Evolutionary conservation across 306 rosid species (phyloP).

Genomic region (Notholithocarpus densiflorus): DNA sequence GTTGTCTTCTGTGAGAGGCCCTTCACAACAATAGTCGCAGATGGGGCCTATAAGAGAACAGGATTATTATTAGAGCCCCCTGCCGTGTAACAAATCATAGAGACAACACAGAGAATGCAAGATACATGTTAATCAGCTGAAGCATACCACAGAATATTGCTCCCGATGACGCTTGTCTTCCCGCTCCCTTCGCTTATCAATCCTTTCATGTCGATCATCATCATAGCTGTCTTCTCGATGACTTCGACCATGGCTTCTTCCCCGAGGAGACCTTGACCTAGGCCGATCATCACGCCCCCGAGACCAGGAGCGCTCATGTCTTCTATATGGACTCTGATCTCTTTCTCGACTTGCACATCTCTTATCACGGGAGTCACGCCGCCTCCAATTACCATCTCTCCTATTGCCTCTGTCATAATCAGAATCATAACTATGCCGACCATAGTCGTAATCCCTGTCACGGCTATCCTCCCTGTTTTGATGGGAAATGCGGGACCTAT

Average conservation of each 20-base stretch:
- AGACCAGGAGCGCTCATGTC: constrained; percentile 64
- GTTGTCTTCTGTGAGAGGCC: constrained; percentile 94
- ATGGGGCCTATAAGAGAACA: constrained; percentile 72
- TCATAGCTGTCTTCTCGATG: constrained; percentile 78
- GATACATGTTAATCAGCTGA: not conserved
- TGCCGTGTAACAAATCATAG: not conserved
- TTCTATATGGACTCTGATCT: constrained; percentile 71
- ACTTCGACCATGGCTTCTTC: constrained; percentile 75
- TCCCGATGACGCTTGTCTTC: constrained; percentile 78
- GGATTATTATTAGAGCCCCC: constrained; percentile 16
- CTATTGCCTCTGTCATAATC: constrained; percentile 78
- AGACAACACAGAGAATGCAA: constrained; percentile 10
- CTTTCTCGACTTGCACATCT: constrained; percentile 64
- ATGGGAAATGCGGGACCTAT: constrained; percentile 58
- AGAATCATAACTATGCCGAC: constrained; percentile 81
- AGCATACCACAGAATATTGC: constrained; percentile 70
- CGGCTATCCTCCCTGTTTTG: constrained; percentile 79
- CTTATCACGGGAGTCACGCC: constrained; percentile 73
- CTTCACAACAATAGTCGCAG: constrained; percentile 95
- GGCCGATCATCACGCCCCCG: constrained; percentile 74
- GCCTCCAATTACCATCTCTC: constrained; percentile 77
- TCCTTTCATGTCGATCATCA: constrained; percentile 67
- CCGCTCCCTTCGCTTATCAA: constrained; percentile 75
- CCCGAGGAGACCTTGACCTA: constrained; percentile 89
- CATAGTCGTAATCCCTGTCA: constrained; percentile 76